phyloP scores from a whole-genome alignment of 495 filamentous ascomycete genomes.

The Parathielavia appendiculata region DNA sequence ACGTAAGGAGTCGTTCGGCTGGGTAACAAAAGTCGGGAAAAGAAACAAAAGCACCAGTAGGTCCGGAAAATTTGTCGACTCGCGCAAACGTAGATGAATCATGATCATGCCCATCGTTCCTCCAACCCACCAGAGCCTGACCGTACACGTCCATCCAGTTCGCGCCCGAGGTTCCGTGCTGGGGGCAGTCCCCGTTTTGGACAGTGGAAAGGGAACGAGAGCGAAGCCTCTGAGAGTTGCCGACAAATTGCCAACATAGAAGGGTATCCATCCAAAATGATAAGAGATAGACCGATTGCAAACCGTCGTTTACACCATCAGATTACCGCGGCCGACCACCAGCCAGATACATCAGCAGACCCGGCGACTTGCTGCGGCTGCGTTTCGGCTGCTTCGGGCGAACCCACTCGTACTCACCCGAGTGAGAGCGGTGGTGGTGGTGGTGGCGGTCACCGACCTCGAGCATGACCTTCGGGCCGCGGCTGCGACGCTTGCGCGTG shows the following conservation, averaged over 20 bases:
- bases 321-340: slow-evolving; percentile 37
- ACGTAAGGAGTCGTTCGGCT: not conserved
- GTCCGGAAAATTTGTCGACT: slow-evolving; percentile 14
- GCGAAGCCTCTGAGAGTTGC: too few relatives aligned
- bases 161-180: not conserved
- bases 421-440: slow-evolving; percentile 49
- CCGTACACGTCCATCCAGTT: not conserved
- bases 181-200: too few relatives aligned
- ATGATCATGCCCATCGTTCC: slow-evolving; percentile 14
- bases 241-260: not conserved
- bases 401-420: slow-evolving; percentile 47
- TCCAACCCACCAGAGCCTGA: not conserved
- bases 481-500: slow-evolving; percentile 55
- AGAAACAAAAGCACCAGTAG: not conserved
- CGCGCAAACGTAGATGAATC: slow-evolving; percentile 14
- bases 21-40: not conserved
- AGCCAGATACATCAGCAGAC: slow-evolving; percentile 45
- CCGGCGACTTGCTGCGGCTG: slow-evolving; percentile 43
- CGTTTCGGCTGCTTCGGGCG: slow-evolving; percentile 52
- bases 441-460: slow-evolving; percentile 34
- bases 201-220: too few relatives aligned
- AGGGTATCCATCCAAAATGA: slow-evolving; percentile 7
- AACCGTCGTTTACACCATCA: slow-evolving; percentile 3
- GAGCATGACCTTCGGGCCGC: slow-evolving; percentile 38
- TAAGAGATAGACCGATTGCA: slow-evolving; percentile 4